Percentiles rank a stretch among this genome's conserved stretches.
Evolutionary conservation across 2,329 filamentous ascomycete species (phyloP).

Genomic region (Fusarium tricinctum): DNA sequence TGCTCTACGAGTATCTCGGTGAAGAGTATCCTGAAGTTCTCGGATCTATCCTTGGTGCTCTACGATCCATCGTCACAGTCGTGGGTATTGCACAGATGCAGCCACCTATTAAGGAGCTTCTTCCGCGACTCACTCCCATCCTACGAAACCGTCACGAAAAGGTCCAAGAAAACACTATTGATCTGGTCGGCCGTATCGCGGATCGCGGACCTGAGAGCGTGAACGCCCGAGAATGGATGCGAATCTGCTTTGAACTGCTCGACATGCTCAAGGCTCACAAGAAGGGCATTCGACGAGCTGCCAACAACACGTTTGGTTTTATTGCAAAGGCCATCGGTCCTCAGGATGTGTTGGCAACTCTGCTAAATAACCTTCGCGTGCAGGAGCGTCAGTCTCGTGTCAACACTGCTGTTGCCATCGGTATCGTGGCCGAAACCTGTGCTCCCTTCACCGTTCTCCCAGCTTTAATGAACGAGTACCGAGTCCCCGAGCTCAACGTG

Average conservation of each 20-base stretch:
- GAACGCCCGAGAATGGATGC: conserved; percentile 99
- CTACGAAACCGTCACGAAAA: conserved; percentile 98
- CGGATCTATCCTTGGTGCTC: conserved; percentile 93
- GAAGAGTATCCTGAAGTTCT: conserved; percentile 99
- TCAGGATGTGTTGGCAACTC: conserved; percentile 94
- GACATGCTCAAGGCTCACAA: conserved; percentile 99
- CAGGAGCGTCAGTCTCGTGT: conserved; percentile 98
- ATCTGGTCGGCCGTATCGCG: conserved; percentile 96
- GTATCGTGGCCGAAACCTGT: conserved; percentile 98
- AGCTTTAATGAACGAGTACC: conserved; percentile 99
- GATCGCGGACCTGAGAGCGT: conserved; percentile 97
- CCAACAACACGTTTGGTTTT: conserved; percentile 99
- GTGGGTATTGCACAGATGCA: conserved; percentile 99
- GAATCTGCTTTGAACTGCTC: conserved; percentile 97
- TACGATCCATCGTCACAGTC: conserved; percentile 96
- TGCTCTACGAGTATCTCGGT: conserved; percentile 97
- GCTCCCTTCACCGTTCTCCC: conserved; percentile 99
- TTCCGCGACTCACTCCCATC: conserved; percentile 97
- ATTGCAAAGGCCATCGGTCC: conserved; percentile 99
- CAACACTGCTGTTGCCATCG: conserved; percentile 97
- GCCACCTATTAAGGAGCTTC: conserved; percentile 94
- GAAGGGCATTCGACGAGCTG: conserved; percentile 97
- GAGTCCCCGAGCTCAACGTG: conserved; percentile 97
- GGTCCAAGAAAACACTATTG: conserved; percentile 99
- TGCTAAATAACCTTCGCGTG: conserved; percentile 96